A percentile compares a stretch with the other conserved stretches of the same genome.
Conservation (phyloP, 768 basidiomycete genomes). For the Tricholoma sp. region DNA sequence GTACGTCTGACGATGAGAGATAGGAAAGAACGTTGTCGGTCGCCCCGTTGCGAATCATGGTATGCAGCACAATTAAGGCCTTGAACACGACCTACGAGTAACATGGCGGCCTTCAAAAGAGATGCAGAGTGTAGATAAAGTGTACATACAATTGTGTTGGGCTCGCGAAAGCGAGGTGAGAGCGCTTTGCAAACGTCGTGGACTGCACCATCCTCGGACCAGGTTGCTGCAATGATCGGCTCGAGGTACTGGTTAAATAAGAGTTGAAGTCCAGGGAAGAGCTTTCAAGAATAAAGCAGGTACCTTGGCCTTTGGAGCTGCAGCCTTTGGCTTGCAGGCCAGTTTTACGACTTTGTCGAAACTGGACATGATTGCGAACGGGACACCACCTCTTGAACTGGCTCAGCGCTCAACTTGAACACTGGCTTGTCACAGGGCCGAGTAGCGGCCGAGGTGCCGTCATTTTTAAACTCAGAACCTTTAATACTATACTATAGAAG, state of each 20-base stretch:
- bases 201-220: constrained; percentile 89
- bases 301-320: constrained; percentile 94
- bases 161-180: constrained; percentile 79
- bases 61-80: constrained; percentile 90
- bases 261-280: constrained; percentile 6
- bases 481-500: no score
- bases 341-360: constrained; percentile 92
- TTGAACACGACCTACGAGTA: constrained; percentile 90
- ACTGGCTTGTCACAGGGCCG: neutral
- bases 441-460: neutral
- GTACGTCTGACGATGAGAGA: constrained; percentile 75
- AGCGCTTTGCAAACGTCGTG: constrained; percentile 92
- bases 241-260: constrained; percentile 73
- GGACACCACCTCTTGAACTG: neutral
- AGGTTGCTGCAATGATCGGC: constrained; percentile 94
- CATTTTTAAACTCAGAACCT: neutral
- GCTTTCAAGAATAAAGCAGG: constrained; percentile 2
- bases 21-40: constrained; percentile 89
- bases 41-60: constrained; percentile 94
- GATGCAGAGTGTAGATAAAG: neutral
- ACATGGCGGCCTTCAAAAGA: constrained; percentile 1
- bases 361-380: constrained; percentile 54
- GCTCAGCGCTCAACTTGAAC: no score
- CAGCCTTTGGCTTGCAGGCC: constrained; percentile 96
- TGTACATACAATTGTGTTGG: constrained; percentile 77